A percentile compares a stretch with the other conserved stretches of the same genome.
Conservation (phyloP, 768 basidiomycete genomes). For the Infundibulicybe gibba region DNA sequence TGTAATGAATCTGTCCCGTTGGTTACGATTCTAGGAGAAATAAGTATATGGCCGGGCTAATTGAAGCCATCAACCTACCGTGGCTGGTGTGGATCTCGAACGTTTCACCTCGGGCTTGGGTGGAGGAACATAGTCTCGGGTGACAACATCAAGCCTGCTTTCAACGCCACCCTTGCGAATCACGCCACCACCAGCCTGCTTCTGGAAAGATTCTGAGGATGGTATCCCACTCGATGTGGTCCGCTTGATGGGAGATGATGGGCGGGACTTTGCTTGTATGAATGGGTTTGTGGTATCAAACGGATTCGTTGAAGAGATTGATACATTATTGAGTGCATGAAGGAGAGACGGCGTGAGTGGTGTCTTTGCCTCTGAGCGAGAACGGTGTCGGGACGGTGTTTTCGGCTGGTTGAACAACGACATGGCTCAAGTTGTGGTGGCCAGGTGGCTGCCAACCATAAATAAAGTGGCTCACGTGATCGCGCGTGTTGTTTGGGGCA, state of each 20-base stretch:
- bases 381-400: slow-evolving; percentile 44
- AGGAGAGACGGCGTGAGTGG: slow-evolving; percentile 46
- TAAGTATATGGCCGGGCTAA: slow-evolving; percentile 33
- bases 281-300: slow-evolving; percentile 65
- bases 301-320: slow-evolving; percentile 28
- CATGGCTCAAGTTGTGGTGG: not conserved
- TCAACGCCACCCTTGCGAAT: slow-evolving; percentile 78
- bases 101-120: slow-evolving; percentile 61
- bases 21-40: slow-evolving; percentile 27
- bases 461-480: no score
- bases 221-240: slow-evolving; percentile 42
- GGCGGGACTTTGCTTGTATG: slow-evolving; percentile 43
- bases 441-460: no score
- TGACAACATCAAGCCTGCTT: slow-evolving; percentile 72
- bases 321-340: slow-evolving; percentile 35
- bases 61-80: slow-evolving; percentile 26
- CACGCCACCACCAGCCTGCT: slow-evolving; percentile 64
- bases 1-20: slow-evolving; percentile 73
- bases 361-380: slow-evolving; percentile 48
- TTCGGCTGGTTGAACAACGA: slow-evolving; percentile 24
- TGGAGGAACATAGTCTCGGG: slow-evolving; percentile 72
- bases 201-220: slow-evolving; percentile 49
- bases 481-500: no score
- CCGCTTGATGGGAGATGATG: slow-evolving; percentile 65
- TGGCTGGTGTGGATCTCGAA: slow-evolving; percentile 70